Base-by-base conservation (phyloP, 148 eudicot species). In the Rhododendron henanense region DNA sequence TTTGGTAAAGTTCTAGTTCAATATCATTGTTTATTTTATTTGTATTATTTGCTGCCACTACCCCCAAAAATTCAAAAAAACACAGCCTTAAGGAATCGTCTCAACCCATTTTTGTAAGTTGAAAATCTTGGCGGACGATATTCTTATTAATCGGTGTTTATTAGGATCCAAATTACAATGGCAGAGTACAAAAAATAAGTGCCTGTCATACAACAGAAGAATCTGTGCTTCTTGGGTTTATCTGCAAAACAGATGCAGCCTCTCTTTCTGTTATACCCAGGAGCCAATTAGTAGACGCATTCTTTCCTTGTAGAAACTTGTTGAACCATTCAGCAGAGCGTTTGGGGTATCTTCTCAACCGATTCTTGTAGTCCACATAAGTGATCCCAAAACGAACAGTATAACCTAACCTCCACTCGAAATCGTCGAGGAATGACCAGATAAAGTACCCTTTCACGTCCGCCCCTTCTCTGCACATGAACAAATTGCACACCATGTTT, bases 371-470 rank as follows among this genome's bases (percentile, higher is more conserved):
- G 76, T 86, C 85, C 19, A 86, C 81, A 44, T 53, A 86, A 33
- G 37, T 75, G 8, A 86, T 82, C 4, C 88, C 88, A 82, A 86
- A 86, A 2, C 85, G 83, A 14, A 7, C 31, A 41, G 85, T 82
- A 16, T 21, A 86, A n/a, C 88, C 88, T n/a, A 14, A 2, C 0
- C 3, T 6, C 88, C 88, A 86, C 69, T 86, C 85, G 31, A 86
- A 86, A 44, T 82, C 81, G 51, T 81, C 80, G 2, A 86, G 78
- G 53, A 86, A 57, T 71, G 84, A 71, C 87, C 87, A 81, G 10
- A 82, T 3, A 31, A 86, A 86, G n/a, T 81, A 86, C 19, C 84
- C 87, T 74, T 74, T 81, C 67, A 81, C 84, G 57, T 86, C 16
- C 10, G 39, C 88, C 19, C 88, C 88, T 23, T 85, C 51, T 45